phyloP scores from a whole-genome alignment of 192 early-diverging fungal genomes.

The Lunasporangiospora selenospora region DNA sequence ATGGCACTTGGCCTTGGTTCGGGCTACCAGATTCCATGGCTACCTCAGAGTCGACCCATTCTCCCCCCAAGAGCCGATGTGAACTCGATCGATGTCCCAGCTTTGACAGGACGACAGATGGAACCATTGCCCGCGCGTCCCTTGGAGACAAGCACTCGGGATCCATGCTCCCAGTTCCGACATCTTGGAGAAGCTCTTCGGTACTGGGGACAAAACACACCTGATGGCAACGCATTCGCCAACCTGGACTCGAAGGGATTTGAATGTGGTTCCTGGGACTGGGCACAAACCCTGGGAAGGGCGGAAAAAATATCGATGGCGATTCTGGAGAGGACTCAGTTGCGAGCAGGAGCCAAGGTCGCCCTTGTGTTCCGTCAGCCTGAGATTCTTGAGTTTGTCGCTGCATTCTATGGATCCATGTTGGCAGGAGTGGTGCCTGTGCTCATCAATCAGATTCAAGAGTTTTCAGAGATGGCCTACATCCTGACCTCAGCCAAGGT shows the following conservation, averaged over 20 bases:
- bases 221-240: slow-evolving; percentile 63
- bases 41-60: slow-evolving; percentile 29
- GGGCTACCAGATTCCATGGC: slow-evolving; percentile 38
- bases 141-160: slow-evolving; percentile 14
- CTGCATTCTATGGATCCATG: slow-evolving; percentile 78
- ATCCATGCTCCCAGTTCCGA: slow-evolving; percentile 54
- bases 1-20: slow-evolving; percentile 15
- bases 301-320: slow-evolving; percentile 70
- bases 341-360: slow-evolving; percentile 67
- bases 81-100: slow-evolving; percentile 44
- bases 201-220: slow-evolving; percentile 61
- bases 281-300: slow-evolving; percentile 66
- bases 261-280: slow-evolving; percentile 68
- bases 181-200: slow-evolving; percentile 70
- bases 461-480: slow-evolving; percentile 75
- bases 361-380: slow-evolving; percentile 79
- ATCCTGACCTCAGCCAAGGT: slow-evolving; percentile 71
- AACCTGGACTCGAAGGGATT: slow-evolving; percentile 72
- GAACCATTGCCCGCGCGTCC: slow-evolving; percentile 44
- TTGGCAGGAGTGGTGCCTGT: slow-evolving; percentile 78
- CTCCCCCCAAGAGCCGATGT: slow-evolving; percentile 32
- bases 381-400: slow-evolving; percentile 78
- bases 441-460: slow-evolving; percentile 78
- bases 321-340: slow-evolving; percentile 64
- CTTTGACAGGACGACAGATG: slow-evolving; percentile 52